A percentile compares a stretch with the other conserved stretches of the same genome.
Conservation (phyloP, 2,329 filamentous ascomycete genomes). For the Talaromyces marneffei region DNA sequence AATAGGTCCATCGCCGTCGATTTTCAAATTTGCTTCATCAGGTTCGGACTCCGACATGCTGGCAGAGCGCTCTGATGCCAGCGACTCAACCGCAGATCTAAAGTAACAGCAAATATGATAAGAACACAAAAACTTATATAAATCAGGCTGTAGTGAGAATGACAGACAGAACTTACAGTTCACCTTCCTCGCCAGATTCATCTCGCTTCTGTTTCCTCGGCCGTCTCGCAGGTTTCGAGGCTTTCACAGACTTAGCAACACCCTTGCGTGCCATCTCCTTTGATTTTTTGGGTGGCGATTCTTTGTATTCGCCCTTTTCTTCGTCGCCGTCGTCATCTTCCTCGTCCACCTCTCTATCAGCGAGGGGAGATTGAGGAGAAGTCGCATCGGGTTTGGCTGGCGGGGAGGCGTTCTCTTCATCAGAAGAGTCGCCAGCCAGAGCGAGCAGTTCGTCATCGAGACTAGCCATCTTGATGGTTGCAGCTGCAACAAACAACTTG, state of each 20-base stretch:
- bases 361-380: slow-evolving; percentile 52
- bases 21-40: slow-evolving; percentile 48
- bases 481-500: background rate
- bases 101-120: slow-evolving; percentile 15
- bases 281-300: slow-evolving; percentile 37
- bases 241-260: slow-evolving; percentile 31
- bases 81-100: slow-evolving; percentile 65
- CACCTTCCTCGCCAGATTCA: slow-evolving; percentile 69
- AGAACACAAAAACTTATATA: background rate
- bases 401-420: slow-evolving; percentile 49
- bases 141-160: background rate
- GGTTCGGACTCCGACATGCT: slow-evolving; percentile 84
- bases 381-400: slow-evolving; percentile 49
- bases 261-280: slow-evolving; percentile 45
- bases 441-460: slow-evolving; percentile 91
- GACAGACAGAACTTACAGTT: slow-evolving; percentile 60
- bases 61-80: slow-evolving; percentile 70
- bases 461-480: slow-evolving; percentile 55
- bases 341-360: slow-evolving; percentile 18
- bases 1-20: slow-evolving; percentile 47
- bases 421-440: slow-evolving; percentile 70
- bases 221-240: slow-evolving; percentile 17
- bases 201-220: slow-evolving; percentile 49
- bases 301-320: slow-evolving; percentile 24
- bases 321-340: background rate